Base-by-base conservation (phyloP, 768 basidiomycete species). In the Bullera alba region DNA sequence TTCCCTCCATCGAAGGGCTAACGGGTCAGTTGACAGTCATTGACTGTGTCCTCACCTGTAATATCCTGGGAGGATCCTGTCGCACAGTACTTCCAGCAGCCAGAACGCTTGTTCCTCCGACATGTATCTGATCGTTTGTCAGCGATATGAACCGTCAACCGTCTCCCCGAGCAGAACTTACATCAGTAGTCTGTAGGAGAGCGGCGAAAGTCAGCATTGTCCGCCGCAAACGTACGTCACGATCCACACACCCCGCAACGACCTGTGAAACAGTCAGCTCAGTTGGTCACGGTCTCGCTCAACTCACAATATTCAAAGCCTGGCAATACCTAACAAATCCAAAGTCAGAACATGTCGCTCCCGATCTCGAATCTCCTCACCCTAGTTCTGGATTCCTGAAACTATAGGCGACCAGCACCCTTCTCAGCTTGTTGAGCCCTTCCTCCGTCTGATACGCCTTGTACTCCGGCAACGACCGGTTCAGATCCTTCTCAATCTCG, bases 21-120 rank as follows among this genome's bases (percentile, higher is more conserved):
- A 14, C 44, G 45, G 25, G 15, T 22, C 19, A 38, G 25, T 29
- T 6, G 14, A 27, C n/a, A 0, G 34, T 32, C 29, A 48, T 12
- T 10, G 37, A 21, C 12, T 10, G 38, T 4, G 15, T 15, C 73
- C 81, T 54, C 42, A 91, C 91, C 86, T 84, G 70, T 95, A 96
- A 73, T 96, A 96, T n/a, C 93, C 93, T 2, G 95, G 95, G 23
- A 99, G 76, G 23, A 97, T 80, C 14, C 93, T 82, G 63, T 92
- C 89, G 60, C 95, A 97, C 5, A 99, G 78, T 1, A 96, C 88
- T 65, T 92, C 87, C 5, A 99, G 78, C 5, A 96, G 77, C 92
- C 92, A 97, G 71, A 99, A 99, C 10, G 92, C 84, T 71, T 97
- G 93, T 61, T 97, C 95, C 73, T 99, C 95, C 2, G 90, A 93